Conservation (phyloP, 2,329 filamentous ascomycete genomes). For the Colletotrichum magnum region DNA sequence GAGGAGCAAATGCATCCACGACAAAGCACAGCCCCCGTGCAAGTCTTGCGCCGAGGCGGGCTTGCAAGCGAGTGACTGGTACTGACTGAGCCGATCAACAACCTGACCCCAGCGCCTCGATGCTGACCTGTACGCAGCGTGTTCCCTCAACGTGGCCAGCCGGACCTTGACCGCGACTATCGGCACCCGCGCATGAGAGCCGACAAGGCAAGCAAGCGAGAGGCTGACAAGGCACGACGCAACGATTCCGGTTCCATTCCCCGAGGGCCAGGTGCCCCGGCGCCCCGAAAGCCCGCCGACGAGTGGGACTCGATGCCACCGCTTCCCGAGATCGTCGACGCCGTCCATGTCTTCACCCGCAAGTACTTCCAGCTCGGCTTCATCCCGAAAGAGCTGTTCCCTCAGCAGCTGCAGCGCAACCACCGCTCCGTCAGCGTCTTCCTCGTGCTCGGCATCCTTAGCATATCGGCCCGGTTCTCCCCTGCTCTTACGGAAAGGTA, state of each 20-base stretch:
- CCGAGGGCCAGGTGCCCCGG: conserved; percentile 28
- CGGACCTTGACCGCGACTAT: conserved; percentile 68
- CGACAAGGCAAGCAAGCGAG: conserved; percentile 60
- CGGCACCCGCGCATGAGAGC: conserved; percentile 67
- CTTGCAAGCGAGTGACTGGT: conserved; percentile 65
- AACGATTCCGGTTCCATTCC: conserved; percentile 49
- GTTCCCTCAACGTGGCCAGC: conserved; percentile 67
- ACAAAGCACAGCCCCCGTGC: conserved; percentile 64
- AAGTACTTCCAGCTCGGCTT: conserved; percentile 74
- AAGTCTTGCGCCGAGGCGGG: conserved; percentile 66
- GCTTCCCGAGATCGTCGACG: conserved; percentile 64
- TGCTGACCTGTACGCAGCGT: conserved; percentile 52
- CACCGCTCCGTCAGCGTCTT: conserved; percentile 67
- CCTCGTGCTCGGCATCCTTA: conserved; percentile 68
- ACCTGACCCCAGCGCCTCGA: neutral
- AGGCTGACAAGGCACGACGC: conserved; percentile 53
- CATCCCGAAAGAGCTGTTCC: conserved; percentile 67
- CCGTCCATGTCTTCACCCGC: conserved; percentile 65
- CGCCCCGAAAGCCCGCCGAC: conserved; percentile 48
- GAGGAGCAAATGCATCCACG: conserved; percentile 69
- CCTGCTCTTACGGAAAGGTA: conserved; percentile 62
- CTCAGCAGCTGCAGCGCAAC: conserved; percentile 61
- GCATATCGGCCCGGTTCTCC: conserved; percentile 69
- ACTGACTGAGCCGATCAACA: conserved; percentile 26
- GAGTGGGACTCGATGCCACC: conserved; percentile 67